Base-by-base conservation (phyloP, 2,329 filamentous ascomycete species). In the Macrophomina pseudophaseolina region DNA sequence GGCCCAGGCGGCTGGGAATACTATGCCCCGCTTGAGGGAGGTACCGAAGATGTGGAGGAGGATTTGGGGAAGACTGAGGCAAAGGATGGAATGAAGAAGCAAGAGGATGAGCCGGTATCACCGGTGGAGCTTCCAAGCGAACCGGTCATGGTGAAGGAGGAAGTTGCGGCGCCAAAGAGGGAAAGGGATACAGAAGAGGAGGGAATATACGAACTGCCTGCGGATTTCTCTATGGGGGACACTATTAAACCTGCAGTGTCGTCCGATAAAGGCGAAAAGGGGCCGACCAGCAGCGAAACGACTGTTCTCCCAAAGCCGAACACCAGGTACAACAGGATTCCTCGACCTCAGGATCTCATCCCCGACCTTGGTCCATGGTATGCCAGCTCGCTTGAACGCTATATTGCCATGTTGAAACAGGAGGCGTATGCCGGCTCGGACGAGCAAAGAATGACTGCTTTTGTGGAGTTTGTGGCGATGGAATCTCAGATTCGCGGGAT, bases 321-420 rank as follows among this genome's bases (percentile, higher is more conserved):
- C 30, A 18, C 44, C 5, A 40, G 58, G 14, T 48, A 62, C n/a
- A 62, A 62, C n/a, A 42, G 54, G 12, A 59, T 59, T n/a, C 58
- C 58, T 18, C 58, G 58, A 32, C 40, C 58, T 33, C 69, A 70
- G 30, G 76, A 79, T 65, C 66, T 78, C 60, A 81, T 86, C 69
- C 82, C 83, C 30, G 85, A 86, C 69, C 76, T 87, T n/a, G 83
- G 86, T 68, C 82, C 84, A 2, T 87, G 85, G 83, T 87, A 83
- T 69, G 83, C 81, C 69, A 83, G 84, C 2, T 87, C 85, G 32
- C 72, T 87, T 56, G 81, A 84, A 59, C 79, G 85, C 49, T 87
- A 83, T 70, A 81, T 85, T 35, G 76, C 79, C 4, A 87, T 87
- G 84, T 76, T 87, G 30, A 81, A 82, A 58, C 80, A 82, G 63